These are phyloP conservation scores for Drosera capensis DNA, from an alignment of 148 eudicot genomes.

Conservation along the genomic window DNA sequence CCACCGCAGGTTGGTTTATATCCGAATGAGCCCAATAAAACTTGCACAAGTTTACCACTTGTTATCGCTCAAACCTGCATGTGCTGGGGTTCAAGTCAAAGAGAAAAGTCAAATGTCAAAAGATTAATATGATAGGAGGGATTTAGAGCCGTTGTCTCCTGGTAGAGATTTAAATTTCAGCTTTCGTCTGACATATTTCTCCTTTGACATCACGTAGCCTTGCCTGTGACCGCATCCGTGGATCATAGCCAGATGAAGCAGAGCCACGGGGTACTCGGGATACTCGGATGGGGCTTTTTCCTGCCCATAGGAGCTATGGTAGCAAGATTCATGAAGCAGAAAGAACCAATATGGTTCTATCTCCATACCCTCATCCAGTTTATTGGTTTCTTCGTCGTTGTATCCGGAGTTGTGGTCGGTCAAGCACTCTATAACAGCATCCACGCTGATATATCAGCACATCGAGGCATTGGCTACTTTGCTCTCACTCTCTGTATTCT, in stretches of 20 bases:
- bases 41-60: background rate
- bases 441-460: conserved; percentile 44
- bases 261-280: conserved; percentile 64
- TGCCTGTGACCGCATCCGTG: conserved; percentile 13
- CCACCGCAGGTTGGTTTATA: conserved; percentile 26
- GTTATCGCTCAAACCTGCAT: background rate
- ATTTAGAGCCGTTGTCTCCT: no score
- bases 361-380: conserved; percentile 66
- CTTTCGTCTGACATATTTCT: background rate
- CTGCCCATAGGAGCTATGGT: conserved; percentile 75
- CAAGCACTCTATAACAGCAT: conserved; percentile 38
- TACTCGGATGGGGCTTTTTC: conserved; percentile 80
- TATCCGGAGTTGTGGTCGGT: conserved; percentile 66
- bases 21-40: background rate
- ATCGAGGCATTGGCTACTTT: conserved; percentile 82
- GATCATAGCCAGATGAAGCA: conserved; percentile 24
- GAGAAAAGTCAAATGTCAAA: no score
- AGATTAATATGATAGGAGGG: no score
- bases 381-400: conserved; percentile 51
- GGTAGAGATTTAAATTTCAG: background rate
- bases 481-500: conserved; percentile 53
- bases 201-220: background rate
- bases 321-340: conserved; percentile 64
- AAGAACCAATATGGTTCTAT: conserved; percentile 75
- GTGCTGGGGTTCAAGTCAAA: conserved; percentile 12